phyloP scores from a whole-genome alignment of 352 stramenopile genomes.

The Phytophthora pluvialis region DNA sequence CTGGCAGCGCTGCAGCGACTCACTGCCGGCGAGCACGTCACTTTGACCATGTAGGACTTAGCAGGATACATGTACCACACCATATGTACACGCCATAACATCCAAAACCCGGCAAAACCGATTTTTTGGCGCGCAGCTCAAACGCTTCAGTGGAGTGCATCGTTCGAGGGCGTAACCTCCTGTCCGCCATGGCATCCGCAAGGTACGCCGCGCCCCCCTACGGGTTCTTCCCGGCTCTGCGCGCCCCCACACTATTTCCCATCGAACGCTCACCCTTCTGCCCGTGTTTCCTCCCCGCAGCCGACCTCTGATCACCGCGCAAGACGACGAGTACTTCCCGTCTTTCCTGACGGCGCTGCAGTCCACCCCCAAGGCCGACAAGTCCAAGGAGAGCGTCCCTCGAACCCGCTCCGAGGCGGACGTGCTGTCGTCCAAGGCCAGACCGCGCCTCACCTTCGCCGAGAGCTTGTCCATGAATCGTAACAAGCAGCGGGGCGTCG shows the following conservation, averaged over 20 bases:
- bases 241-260: neutral
- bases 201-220: constrained; percentile 15
- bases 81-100: neutral
- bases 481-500: constrained; percentile 38
- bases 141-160: constrained; percentile 21
- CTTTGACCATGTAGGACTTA: neutral
- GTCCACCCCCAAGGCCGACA: constrained; percentile 56
- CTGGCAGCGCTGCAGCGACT: no score
- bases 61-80: neutral
- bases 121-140: neutral
- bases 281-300: neutral
- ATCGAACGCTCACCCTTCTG: constrained; percentile 5
- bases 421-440: constrained; percentile 35
- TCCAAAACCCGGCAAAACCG: neutral
- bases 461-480: constrained; percentile 80
- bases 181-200: constrained; percentile 24
- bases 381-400: constrained; percentile 60
- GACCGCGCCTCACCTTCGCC: constrained; percentile 62
- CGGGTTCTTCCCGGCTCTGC: neutral
- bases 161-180: constrained; percentile 11
- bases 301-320: constrained; percentile 33
- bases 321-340: constrained; percentile 82
- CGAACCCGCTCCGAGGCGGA: constrained; percentile 32
- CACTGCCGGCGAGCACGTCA: no score
- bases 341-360: constrained; percentile 67